phyloP scores from a whole-genome alignment of 352 stramenopile species.

The Phytophthora sp. region DNA sequence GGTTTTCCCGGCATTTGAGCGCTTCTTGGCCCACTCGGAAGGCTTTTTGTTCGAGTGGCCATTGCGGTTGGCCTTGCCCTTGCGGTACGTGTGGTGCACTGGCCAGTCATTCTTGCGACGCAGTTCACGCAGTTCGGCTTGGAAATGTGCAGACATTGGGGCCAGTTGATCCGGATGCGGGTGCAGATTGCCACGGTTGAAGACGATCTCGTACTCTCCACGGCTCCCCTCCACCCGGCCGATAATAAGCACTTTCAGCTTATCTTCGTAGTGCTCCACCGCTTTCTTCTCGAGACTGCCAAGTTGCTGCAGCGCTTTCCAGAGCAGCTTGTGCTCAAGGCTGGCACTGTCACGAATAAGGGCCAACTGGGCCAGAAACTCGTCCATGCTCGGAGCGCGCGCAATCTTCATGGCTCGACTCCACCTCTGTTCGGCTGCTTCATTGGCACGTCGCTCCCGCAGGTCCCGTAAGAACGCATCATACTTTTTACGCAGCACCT shows the following conservation, averaged over 20 bases:
- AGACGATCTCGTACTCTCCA: conserved; percentile 46
- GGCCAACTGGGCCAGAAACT: conserved; percentile 37
- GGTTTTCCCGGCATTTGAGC: conserved; percentile 32
- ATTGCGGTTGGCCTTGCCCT: conserved; percentile 43
- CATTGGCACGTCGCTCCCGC: conserved; percentile 45
- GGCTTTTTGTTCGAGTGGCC: conserved; percentile 55
- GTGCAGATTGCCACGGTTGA: conserved; percentile 73
- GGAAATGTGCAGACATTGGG: conserved; percentile 46
- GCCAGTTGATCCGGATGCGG: conserved; percentile 51
- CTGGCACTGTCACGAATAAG: conserved; percentile 35
- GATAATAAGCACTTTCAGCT: conserved; percentile 58
- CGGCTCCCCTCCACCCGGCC: conserved; percentile 33
- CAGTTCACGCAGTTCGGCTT: conserved; percentile 41
- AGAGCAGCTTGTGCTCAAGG: conserved; percentile 55
- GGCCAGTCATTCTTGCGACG: conserved; percentile 42
- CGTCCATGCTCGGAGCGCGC: conserved; percentile 31
- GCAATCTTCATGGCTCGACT: conserved; percentile 40
- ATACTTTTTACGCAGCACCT: conserved; percentile 60
- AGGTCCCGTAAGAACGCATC: conserved; percentile 51
- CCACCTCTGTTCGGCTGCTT: conserved; percentile 48
- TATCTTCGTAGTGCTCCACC: conserved; percentile 52
- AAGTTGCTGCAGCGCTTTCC: conserved; percentile 50
- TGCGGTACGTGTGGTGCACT: conserved; percentile 52
- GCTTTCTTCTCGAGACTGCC: conserved; percentile 24
- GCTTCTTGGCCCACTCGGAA: conserved; percentile 48